phyloP scores from a whole-genome alignment of 225 moss, liverwort and hornwort species.

The Physcomitrellopsis africana region DNA sequence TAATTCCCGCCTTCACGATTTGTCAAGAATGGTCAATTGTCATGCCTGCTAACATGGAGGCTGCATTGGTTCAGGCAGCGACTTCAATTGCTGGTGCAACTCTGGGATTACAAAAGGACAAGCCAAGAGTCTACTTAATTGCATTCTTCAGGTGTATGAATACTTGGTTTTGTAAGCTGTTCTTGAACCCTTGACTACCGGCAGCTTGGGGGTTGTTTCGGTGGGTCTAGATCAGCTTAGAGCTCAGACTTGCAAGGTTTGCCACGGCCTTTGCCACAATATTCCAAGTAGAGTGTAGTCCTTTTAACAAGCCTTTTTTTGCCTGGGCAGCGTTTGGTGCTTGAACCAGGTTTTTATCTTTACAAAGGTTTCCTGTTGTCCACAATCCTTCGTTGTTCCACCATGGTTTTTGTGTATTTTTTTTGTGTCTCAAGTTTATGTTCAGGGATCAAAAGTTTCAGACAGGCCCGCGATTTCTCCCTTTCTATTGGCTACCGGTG shows the following conservation, averaged over 20 bases:
- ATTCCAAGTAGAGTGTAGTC: not conserved
- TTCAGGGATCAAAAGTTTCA: not conserved
- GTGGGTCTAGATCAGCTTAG: slow-evolving; percentile 13
- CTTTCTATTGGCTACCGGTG: not conserved
- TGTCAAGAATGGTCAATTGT: too few relatives aligned
- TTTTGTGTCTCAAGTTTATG: not conserved
- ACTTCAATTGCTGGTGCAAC: too few relatives aligned
- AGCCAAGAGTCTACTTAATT: too few relatives aligned
- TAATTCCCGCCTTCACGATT: too few relatives aligned
- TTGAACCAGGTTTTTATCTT: not conserved
- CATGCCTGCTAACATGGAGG: too few relatives aligned
- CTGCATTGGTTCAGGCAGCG: too few relatives aligned
- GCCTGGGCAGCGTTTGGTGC: not conserved
- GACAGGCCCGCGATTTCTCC: not conserved
- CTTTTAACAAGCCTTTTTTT: not conserved
- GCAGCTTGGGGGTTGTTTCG: not conserved
- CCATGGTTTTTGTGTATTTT: slow-evolving; percentile 1
- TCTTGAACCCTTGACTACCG: too few relatives aligned
- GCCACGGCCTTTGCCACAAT: not conserved
- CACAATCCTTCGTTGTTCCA: not conserved
- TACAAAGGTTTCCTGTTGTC: not conserved
- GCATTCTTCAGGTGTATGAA: too few relatives aligned
- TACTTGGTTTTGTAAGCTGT: too few relatives aligned
- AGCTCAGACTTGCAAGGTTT: not conserved
- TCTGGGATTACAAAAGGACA: too few relatives aligned